Base-by-base conservation (phyloP, 352 stramenopile species). In the Phytophthora kernoviae region DNA sequence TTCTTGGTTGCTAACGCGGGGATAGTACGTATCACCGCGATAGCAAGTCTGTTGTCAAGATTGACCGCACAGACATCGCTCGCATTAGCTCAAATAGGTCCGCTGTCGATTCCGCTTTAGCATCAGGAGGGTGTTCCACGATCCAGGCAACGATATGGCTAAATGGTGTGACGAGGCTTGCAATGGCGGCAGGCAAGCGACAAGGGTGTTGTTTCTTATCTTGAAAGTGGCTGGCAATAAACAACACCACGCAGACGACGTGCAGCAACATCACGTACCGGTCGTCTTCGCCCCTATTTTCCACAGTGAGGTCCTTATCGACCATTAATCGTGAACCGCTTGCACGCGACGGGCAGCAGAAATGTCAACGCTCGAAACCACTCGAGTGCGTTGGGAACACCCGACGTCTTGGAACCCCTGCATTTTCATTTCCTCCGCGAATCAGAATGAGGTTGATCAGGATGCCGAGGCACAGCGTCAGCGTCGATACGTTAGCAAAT, bases 241-340 rank as follows among this genome's bases (percentile, higher is more conserved):
- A 75, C 44, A 93, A 63, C 26, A 95, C 64, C 20, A 90, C 74
- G 54, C 78, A 91, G 4, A 81, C 62, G 1, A 87, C 59, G 46
- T 95, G 86, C 34, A 95, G 65, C 34, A 93, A 62, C 82, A 93
- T 84, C 8, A 91, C 70, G 46, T 90, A 93, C 18, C 71, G 75
- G 41, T 95, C 86, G 37, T 94, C 86, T 62, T 92, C 82, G 24
- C 81, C 80, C 5, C 80, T 76, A 50, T 67, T 72, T 59, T 88
- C 74, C 17, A 65, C 51, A 15, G 63, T 73, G 10, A 90, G 54
- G 15, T 72, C 54, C n/a, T 73, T 57, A 43, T 93, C 71, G 4
- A 42, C 53, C 58, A 75, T 71, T 37, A 93, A 62, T 15, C 71
- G 67, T 1, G 66, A 75, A 36, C 80, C 79, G 34, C 77, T 90